Evolutionary conservation across 495 filamentous ascomycete species (phyloP).

Genomic region (Penicillium silybi): DNA sequence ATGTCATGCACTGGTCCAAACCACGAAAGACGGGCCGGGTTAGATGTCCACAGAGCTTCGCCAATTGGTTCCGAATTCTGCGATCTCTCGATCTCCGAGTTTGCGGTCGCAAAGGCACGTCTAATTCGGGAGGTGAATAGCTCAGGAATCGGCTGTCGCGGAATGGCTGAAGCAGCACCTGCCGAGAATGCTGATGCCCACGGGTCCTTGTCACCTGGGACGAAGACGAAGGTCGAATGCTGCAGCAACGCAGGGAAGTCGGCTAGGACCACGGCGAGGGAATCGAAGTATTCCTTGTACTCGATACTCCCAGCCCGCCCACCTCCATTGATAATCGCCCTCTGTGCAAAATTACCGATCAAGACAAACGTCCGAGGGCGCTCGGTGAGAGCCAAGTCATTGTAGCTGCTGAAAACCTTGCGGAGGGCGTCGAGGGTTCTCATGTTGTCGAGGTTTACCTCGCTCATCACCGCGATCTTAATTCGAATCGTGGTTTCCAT

Average conservation of each 20-base stretch:
- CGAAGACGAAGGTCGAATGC: slow-evolving; percentile 78
- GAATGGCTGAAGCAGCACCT: slow-evolving; percentile 73
- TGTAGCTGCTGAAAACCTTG: slow-evolving; percentile 71
- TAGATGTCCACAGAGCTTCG: slow-evolving; percentile 81
- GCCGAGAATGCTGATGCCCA: slow-evolving; percentile 85
- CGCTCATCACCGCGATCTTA: slow-evolving; percentile 70
- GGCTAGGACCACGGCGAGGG: slow-evolving; percentile 73
- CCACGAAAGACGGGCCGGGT: slow-evolving; percentile 73
- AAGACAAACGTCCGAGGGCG: slow-evolving; percentile 76
- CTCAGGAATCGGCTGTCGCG: slow-evolving; percentile 71
- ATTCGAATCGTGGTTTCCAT: slow-evolving; percentile 31
- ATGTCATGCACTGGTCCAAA: slow-evolving; percentile 87
- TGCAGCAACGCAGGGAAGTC: slow-evolving; percentile 84
- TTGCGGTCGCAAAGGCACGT: slow-evolving; percentile 72
- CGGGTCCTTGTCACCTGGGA: slow-evolving; percentile 93
- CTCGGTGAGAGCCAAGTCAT: slow-evolving; percentile 33
- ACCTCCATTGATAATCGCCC: slow-evolving; percentile 63
- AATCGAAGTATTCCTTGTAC: slow-evolving; percentile 93
- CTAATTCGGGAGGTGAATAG: slow-evolving; percentile 81
- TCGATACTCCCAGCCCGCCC: slow-evolving; percentile 72
- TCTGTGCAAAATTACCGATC: slow-evolving; percentile 76
- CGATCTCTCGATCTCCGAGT: slow-evolving; percentile 53
- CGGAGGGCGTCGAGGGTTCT: slow-evolving; percentile 69
- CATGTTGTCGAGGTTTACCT: slow-evolving; percentile 81
- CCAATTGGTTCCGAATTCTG: slow-evolving; percentile 48